Base-by-base conservation (phyloP, 306 rosid genomes). In the Coriaria nepalensis region DNA sequence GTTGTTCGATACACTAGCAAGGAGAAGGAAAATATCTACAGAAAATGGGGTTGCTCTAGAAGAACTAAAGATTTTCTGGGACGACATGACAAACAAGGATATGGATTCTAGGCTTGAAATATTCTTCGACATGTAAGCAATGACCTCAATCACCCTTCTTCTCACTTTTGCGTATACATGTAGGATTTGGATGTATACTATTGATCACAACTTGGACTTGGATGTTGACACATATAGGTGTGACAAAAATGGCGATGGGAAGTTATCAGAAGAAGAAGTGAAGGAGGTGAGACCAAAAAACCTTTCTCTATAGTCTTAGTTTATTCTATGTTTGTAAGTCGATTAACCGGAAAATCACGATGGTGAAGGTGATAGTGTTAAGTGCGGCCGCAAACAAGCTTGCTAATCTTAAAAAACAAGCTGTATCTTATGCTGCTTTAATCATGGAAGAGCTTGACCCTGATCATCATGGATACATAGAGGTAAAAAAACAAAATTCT, bases 161-260 rank as follows among this genome's bases (percentile, higher is more conserved):
- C 5, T 6, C 0, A 38, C 7, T 10, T 56, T 43, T 11, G 35
- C 33, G 52, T 6, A 48, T 20, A 20, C 29, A 20, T 20, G 3
- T 20, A 20, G 29, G 29, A 3, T 20, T 20, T 20, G 29, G 29
- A 20, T 20, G 29, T 20, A 3, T 20, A 20, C 29, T 20, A 20
- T 20, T 20, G 29, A 20, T 20, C 29, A 20, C 29, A 20, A 20
- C 29, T 20, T 20, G 29, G 29, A 20, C 29, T 20, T 20, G 29
- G 3, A 20, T 20, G 1, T 20, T 3, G 29, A 20, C 29, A 20
- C 43, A 39, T 74, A 37, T 69, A 84, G 97, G 90, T 84, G 97
- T 67, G 97, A 88, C 77, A 88, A 88, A 76, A 84, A 88, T 67
- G 97, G 95, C 5, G 97, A 84, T 68, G 97, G 97, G 65, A 79